Percentiles rank a stretch among this genome's conserved stretches.
These are phyloP conservation scores for Elaphomyces granulatus DNA, from an alignment of 495 filamentous ascomycete genomes.

Conservation along the genomic window DNA sequence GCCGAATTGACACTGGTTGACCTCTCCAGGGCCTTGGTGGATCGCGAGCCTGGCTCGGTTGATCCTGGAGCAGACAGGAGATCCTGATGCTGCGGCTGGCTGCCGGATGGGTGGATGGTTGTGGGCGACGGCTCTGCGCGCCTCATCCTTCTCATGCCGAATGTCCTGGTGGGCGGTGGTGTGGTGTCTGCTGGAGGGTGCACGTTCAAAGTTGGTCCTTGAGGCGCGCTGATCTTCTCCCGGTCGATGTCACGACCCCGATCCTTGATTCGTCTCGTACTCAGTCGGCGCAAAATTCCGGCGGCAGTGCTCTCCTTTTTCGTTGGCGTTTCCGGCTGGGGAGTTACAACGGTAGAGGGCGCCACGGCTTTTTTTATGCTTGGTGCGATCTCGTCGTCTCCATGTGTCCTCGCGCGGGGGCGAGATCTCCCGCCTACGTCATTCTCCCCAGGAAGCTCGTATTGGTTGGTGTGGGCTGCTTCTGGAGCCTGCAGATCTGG, in stretches of 20 bases:
- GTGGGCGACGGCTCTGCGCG: slow-evolving; percentile 42
- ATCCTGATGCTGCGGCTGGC: slow-evolving; percentile 57
- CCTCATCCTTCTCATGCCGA: slow-evolving; percentile 60
- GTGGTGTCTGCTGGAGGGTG: slow-evolving; percentile 56
- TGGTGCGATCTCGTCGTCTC: slow-evolving; percentile 80
- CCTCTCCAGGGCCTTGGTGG: slow-evolving; percentile 52
- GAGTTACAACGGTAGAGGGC: slow-evolving; percentile 36
- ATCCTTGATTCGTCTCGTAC: slow-evolving; percentile 60
- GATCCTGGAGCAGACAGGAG: slow-evolving; percentile 55
- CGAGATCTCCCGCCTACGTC: slow-evolving; percentile 64
- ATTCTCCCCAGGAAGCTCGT: slow-evolving; percentile 72
- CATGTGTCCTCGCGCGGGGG: slow-evolving; percentile 81
- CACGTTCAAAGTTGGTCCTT: slow-evolving; percentile 54
- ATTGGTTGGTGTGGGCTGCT: slow-evolving; percentile 85
- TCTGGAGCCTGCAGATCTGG: slow-evolving; percentile 68
- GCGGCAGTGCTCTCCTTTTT: slow-evolving; percentile 82
- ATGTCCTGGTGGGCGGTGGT: slow-evolving; percentile 55
- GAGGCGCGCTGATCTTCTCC: slow-evolving; percentile 41
- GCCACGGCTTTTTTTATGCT: slow-evolving; percentile 54
- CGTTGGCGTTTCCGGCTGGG: slow-evolving; percentile 44
- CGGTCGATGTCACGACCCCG: slow-evolving; percentile 36
- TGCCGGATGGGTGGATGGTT: slow-evolving; percentile 45
- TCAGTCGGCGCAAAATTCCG: slow-evolving; percentile 79
- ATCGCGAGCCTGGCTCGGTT: slow-evolving; percentile 40
- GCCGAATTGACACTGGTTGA: slow-evolving; percentile 80